Percentiles rank a stretch among this genome's conserved stretches.
Evolutionary conservation across 495 filamentous ascomycete genomes (phyloP).

Genomic region (Saxispiralis lemnorum): DNA sequence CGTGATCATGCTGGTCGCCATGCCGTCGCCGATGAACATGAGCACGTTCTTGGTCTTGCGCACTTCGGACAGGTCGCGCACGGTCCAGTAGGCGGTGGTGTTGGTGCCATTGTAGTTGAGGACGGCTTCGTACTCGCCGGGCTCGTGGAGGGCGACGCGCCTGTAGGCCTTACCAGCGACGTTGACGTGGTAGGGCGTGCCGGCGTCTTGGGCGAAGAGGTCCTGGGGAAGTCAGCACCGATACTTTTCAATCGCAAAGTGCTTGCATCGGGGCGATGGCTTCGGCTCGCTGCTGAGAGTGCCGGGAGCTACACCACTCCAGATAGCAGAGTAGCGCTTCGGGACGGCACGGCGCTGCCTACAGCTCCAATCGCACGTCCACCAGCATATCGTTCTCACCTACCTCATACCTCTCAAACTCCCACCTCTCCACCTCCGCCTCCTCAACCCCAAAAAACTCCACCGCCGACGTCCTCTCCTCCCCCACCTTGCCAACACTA

Average conservation of each 20-base stretch:
- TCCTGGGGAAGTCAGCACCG: conserved; percentile 24
- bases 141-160: conserved; percentile 46
- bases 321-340: neutral
- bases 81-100: conserved; percentile 50
- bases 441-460: conserved; percentile 43
- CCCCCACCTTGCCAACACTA: conserved; percentile 43
- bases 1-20: conserved; percentile 64
- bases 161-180: conserved; percentile 56
- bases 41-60: conserved; percentile 63
- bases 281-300: too few relatives aligned
- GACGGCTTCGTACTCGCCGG: conserved; percentile 49
- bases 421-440: conserved; percentile 49
- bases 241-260: neutral
- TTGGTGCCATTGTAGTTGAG: conserved; percentile 48
- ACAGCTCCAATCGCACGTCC: neutral
- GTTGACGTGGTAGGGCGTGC: conserved; percentile 46
- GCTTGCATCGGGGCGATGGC: too few relatives aligned
- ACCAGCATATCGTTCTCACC: too few relatives aligned
- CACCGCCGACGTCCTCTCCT: conserved; percentile 29
- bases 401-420: conserved; percentile 48
- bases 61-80: conserved; percentile 42
- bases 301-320: too few relatives aligned
- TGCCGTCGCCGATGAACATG: conserved; percentile 61
- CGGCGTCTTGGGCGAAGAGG: conserved; percentile 48
- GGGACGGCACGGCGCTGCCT: too few relatives aligned